These are phyloP conservation scores for Rhododendron ferrugineum DNA, from an alignment of 148 eudicot species.

Conservation along the genomic window DNA sequence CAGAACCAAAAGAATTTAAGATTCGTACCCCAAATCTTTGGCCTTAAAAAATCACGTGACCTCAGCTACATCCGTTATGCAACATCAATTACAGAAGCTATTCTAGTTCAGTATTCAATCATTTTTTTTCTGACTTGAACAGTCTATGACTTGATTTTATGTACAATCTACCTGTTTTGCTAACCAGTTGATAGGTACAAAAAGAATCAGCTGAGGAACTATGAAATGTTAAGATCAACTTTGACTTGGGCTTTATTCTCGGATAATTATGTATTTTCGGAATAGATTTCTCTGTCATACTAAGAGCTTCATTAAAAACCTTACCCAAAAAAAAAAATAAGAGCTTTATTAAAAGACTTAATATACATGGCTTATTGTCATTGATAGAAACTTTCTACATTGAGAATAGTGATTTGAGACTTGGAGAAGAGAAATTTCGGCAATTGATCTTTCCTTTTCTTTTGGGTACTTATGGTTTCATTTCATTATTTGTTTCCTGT, in stretches of 20 bases:
- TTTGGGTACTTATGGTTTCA: not conserved
- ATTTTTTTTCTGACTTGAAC: not conserved
- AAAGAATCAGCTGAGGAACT: not conserved
- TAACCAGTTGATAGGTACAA: not conserved
- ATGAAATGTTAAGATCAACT: not conserved
- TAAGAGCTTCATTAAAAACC: not conserved
- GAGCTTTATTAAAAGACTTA: not conserved
- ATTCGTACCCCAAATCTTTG: not conserved
- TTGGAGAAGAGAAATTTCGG: not conserved
- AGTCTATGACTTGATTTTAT: not conserved
- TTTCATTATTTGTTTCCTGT: not conserved
- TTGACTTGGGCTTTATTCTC: not conserved
- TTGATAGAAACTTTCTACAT: not conserved
- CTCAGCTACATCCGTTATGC: not conserved
- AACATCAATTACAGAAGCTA: not conserved
- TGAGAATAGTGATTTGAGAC: not conserved
- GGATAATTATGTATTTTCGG: not conserved
- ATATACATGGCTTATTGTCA: not conserved
- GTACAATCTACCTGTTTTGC: not conserved
- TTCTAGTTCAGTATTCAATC: not conserved
- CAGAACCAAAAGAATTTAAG: not conserved
- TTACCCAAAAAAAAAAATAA: not conserved
- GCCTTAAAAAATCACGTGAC: not conserved
- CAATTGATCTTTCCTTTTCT: not conserved
- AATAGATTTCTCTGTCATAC: not conserved